Conservation (phyloP, 2,329 filamentous ascomycete species). For the Aspergillus vadensis region DNA sequence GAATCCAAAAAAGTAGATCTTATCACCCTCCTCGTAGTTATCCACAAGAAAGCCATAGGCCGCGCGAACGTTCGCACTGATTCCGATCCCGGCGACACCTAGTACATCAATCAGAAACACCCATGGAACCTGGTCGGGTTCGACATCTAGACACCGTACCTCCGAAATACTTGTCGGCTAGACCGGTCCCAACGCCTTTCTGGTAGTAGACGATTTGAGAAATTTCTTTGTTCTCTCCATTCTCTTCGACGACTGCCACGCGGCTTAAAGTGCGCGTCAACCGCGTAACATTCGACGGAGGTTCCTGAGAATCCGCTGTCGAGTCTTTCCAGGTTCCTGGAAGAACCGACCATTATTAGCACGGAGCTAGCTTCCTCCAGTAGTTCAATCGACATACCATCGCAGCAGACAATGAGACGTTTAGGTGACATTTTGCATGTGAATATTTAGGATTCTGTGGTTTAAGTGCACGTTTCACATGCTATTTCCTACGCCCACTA, state of each 20-base stretch:
- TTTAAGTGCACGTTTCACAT: not conserved
- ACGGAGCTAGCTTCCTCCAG: not conserved
- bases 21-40: constrained; percentile 55
- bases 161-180: constrained; percentile 25
- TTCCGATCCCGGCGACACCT: constrained; percentile 22
- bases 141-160: constrained; percentile 10
- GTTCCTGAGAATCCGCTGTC: constrained; percentile 27
- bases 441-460: not conserved
- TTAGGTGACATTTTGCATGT: constrained; percentile 18
- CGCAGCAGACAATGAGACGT: constrained; percentile 40
- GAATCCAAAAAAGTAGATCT: constrained; percentile 54
- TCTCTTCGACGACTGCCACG: constrained; percentile 29
- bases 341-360: too few species aligned
- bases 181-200: constrained; percentile 40
- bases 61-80: constrained; percentile 29
- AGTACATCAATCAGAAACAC: too few species aligned
- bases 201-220: constrained; percentile 47
- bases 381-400: constrained; percentile 24
- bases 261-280: constrained; percentile 39
- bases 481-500: not conserved
- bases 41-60: constrained; percentile 53
- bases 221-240: constrained; percentile 26
- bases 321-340: constrained; percentile 38
- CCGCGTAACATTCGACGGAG: constrained; percentile 44
- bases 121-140: not conserved